Percentiles rank a stretch among this genome's conserved stretches.
Conservation (phyloP, 352 stramenopile genomes). For the Pythium phragmitis region DNA sequence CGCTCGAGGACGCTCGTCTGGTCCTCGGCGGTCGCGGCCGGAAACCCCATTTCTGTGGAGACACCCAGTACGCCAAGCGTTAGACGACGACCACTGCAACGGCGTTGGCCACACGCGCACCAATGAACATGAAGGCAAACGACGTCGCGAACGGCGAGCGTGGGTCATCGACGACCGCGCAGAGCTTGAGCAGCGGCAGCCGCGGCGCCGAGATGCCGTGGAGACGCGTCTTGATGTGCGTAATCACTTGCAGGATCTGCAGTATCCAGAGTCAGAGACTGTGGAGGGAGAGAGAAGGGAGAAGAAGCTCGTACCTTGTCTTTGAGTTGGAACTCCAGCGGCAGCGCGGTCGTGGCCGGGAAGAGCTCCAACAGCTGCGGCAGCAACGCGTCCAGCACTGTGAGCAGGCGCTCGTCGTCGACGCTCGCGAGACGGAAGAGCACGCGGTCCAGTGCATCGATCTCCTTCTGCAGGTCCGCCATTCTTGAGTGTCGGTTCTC, state of each 20-base stretch:
- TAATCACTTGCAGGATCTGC: constrained; percentile 70
- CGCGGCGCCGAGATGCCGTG: constrained; percentile 43
- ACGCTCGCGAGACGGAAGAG: constrained; percentile 75
- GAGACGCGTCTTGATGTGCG: constrained; percentile 73
- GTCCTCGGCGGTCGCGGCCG: constrained; percentile 41
- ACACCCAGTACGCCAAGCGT: neutral
- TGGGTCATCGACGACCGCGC: constrained; percentile 32
- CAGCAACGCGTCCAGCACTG: constrained; percentile 62
- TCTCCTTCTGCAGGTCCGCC: constrained; percentile 43
- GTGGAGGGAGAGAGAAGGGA: neutral
- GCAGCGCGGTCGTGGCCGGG: constrained; percentile 34
- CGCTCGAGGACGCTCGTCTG: constrained; percentile 37
- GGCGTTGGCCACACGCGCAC: constrained; percentile 24
- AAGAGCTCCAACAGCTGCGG: constrained; percentile 70
- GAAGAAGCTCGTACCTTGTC: constrained; percentile 47
- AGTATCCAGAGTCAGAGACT: neutral
- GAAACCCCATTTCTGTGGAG: constrained; percentile 62
- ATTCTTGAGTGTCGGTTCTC: constrained; percentile 6
- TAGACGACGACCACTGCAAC: neutral
- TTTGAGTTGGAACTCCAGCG: constrained; percentile 51
- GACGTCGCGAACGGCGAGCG: constrained; percentile 56
- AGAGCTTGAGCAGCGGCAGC: constrained; percentile 54
- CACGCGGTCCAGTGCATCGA: constrained; percentile 71
- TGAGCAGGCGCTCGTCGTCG: constrained; percentile 59
- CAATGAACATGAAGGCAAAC: constrained; percentile 75